Conservation (phyloP, 768 basidiomycete genomes). For the Collybia sordida region DNA sequence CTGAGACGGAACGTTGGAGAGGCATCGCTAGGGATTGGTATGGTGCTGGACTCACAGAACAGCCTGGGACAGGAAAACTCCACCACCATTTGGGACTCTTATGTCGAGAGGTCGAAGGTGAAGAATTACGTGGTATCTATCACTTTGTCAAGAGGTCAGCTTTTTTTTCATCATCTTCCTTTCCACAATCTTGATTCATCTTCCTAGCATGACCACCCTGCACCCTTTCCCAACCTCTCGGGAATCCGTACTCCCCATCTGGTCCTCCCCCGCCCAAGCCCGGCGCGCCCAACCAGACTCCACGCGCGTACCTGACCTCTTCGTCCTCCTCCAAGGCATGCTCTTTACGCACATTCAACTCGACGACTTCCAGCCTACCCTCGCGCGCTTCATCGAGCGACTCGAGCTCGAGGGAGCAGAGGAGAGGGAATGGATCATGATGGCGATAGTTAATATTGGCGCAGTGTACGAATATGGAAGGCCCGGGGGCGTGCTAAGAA, state of each 20-base stretch:
- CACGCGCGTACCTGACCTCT: conserved; percentile 68
- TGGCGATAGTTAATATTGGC: conserved; percentile 84
- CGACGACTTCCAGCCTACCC: conserved; percentile 82
- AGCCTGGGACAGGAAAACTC: conserved; percentile 91
- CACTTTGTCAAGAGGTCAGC: conserved; percentile 93
- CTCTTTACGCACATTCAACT: conserved; percentile 94
- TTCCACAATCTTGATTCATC: not conserved
- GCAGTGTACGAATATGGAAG: conserved; percentile 88
- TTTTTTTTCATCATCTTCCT: conserved; percentile 3
- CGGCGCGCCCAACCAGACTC: conserved; percentile 75
- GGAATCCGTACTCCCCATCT: conserved; percentile 87
- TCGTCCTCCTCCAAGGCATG: conserved; percentile 94
- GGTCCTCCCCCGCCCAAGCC: conserved; percentile 74
- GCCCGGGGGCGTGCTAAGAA: conserved; percentile 66
- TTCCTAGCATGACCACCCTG: conserved; percentile 79
- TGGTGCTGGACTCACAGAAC: conserved; percentile 78
- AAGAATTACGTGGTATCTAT: conserved; percentile 85
- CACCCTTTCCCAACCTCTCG: conserved; percentile 88
- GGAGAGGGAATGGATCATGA: conserved; percentile 94
- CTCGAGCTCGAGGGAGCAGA: conserved; percentile 79
- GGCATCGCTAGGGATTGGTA: conserved; percentile 93
- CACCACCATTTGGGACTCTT: conserved; percentile 93
- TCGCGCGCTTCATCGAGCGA: conserved; percentile 85
- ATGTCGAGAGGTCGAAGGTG: conserved; percentile 76
- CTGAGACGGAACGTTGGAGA: conserved; percentile 92